phyloP scores from a whole-genome alignment of 2,329 filamentous ascomycete species.

The Botryosphaeria agaves region DNA sequence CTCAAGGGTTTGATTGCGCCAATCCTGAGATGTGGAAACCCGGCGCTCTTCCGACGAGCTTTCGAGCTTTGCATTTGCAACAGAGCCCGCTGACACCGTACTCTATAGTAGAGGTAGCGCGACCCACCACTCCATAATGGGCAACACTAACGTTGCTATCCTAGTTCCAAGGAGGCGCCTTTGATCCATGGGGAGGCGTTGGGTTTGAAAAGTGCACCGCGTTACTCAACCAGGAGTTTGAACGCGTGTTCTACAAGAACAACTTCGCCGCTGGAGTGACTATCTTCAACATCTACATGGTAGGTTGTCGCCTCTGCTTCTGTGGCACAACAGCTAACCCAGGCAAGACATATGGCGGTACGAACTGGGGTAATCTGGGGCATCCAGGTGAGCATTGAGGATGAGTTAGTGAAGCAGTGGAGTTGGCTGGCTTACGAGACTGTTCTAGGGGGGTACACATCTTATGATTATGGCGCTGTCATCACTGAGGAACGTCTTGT shows the following conservation, averaged over 20 bases:
- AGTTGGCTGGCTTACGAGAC: constrained; percentile 33
- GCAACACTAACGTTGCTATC: too few species aligned
- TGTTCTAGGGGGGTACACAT: constrained; percentile 29
- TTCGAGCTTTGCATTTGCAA: constrained; percentile 33
- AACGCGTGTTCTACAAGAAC: constrained; percentile 68
- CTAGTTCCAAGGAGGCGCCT: too few species aligned
- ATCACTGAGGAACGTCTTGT: constrained; percentile 56
- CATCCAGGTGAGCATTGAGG: too few species aligned
- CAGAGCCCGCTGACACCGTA: constrained; percentile 51
- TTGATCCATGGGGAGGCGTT: constrained; percentile 57
- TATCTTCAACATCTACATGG: constrained; percentile 63
- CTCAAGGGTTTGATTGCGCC: constrained; percentile 40
- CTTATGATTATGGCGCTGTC: constrained; percentile 42
- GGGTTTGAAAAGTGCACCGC: constrained; percentile 50
- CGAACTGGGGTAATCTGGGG: constrained; percentile 70
- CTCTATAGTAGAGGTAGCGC: constrained; percentile 42
- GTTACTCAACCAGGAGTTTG: constrained; percentile 55
- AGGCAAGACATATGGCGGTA: constrained; percentile 52
- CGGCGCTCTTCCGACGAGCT: constrained; percentile 37
- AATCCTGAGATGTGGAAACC: constrained; percentile 45
- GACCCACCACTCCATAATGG: too few species aligned
- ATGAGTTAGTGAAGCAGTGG: constrained; percentile 42
- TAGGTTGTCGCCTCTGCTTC: too few species aligned
- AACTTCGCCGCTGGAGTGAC: constrained; percentile 46
- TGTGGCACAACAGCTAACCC: too few species aligned